Base-by-base conservation (phyloP, 345 rosid species). In the Pseudoturritis turrita region DNA sequence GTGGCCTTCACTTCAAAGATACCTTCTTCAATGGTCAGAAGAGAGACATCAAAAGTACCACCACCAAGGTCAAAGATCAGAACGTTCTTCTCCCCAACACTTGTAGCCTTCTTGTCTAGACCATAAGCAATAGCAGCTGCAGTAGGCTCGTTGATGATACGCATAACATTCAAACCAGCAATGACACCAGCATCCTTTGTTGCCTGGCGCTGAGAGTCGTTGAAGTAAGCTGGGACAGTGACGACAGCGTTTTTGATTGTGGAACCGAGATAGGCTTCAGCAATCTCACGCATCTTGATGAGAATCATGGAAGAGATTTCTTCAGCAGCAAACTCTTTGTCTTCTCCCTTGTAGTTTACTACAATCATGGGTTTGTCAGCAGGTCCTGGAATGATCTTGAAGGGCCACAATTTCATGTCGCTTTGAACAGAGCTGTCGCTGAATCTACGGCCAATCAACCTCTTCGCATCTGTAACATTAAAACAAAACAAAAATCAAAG, bases 81-180 rank as follows among this genome's bases (percentile, higher is more conserved):
- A 10, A 87, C 89, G 25, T 85, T 85, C 83, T 87, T 87, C 85
- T 87, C 89, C 4, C 89, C 92, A 10, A 80, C 80, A 11, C 88
- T 84, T 14, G 85, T 70, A 1, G 94, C 89, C 61, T 86, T 88
- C 83, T 88, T 88, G 70, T 88, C 94, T 0, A 88, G 78, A 68
- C 94, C 94, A 29, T 88, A 88, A 19, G 94, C 94, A 61, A 88
- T 88, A 13, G 94, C 94, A 0, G 94, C 94, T 7, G 94, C 94
- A 0, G 94, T 88, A 6, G 94, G 94, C 78, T 88, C 94, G 8
- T 87, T 87, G 67, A 87, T 87, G 23, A 87, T 87, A 28, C 91
- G 87, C 89, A 87, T 75, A 2, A 87, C 91, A 26, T 87, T 87
- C 29, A 85, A 83, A n/a, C 91, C 91, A 37, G 89, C 91, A 44